Percentiles rank a stretch among this genome's conserved stretches.
Evolutionary conservation across 2,329 filamentous ascomycete species (phyloP).

Genomic region (Fusarium clavum): DNA sequence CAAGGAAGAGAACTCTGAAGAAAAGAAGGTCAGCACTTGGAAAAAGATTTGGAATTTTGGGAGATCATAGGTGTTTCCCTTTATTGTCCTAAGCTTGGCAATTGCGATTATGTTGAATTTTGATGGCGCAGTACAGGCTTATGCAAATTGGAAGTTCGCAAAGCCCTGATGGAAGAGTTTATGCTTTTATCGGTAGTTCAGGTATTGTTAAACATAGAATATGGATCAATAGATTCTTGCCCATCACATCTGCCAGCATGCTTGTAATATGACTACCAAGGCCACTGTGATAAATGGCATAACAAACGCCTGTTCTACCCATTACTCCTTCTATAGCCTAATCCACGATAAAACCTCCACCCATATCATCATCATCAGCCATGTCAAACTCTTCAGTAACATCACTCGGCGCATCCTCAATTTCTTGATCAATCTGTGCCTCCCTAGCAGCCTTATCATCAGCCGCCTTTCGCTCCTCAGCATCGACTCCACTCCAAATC

Average conservation of each 20-base stretch:
- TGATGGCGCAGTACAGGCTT: background rate
- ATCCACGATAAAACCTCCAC: slow-evolving; percentile 59
- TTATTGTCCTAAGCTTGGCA: background rate
- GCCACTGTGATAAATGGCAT: background rate
- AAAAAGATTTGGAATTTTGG: slow-evolving; percentile 43
- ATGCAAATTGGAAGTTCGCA: background rate
- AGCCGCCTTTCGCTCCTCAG: slow-evolving; percentile 57
- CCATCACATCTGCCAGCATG: background rate
- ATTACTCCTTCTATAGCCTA: slow-evolving; percentile 28
- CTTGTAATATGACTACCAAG: background rate
- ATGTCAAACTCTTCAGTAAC: slow-evolving; percentile 59
- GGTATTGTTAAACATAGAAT: background rate
- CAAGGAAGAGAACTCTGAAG: slow-evolving; percentile 74
- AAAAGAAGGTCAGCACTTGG: slow-evolving; percentile 46
- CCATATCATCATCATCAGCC: slow-evolving; percentile 57
- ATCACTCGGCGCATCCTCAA: slow-evolving; percentile 54
- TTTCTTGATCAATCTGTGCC: slow-evolving; percentile 51
- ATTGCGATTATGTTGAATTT: background rate
- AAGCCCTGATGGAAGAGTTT: background rate
- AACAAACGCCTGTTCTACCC: background rate
- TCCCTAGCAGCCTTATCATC: slow-evolving; percentile 53
- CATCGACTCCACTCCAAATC: slow-evolving; percentile 70
- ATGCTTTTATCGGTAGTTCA: background rate
- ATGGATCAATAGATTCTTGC: background rate
- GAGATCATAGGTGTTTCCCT: slow-evolving; percentile 24